A percentile compares a stretch with the other conserved stretches of the same genome.
Conservation (phyloP, 2,329 filamentous ascomycete genomes). For the Botrytis porri region DNA sequence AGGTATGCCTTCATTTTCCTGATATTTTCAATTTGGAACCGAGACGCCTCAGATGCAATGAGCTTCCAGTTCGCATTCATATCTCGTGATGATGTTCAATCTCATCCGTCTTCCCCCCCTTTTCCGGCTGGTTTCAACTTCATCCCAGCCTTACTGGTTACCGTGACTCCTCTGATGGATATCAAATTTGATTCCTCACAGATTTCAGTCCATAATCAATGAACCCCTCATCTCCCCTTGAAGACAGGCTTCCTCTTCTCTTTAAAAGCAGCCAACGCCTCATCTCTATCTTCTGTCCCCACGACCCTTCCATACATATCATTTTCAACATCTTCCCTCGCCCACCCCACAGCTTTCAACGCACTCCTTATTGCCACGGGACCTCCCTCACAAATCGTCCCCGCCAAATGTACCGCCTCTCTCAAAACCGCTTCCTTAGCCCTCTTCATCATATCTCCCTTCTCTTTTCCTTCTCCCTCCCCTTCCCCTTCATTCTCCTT, state of each 20-base stretch:
- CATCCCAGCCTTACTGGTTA: neutral
- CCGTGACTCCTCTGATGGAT: neutral
- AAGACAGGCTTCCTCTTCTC: conserved; percentile 73
- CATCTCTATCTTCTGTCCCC: conserved; percentile 78
- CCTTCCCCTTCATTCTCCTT: conserved; percentile 48
- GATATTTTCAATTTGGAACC: neutral
- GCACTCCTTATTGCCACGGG: conserved; percentile 79
- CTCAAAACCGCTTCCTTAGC: conserved; percentile 68
- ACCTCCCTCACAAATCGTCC: conserved; percentile 85
- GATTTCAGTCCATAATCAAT: neutral
- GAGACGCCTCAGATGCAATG: neutral
- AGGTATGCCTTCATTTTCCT: neutral
- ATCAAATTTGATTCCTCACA: neutral
- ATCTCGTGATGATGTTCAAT: neutral
- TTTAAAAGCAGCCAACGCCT: conserved; percentile 82
- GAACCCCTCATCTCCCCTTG: conserved; percentile 45
- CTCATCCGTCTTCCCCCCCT: neutral
- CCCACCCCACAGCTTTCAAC: conserved; percentile 71
- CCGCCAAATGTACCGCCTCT: conserved; percentile 74
- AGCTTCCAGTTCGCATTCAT: neutral
- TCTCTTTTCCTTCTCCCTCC: conserved; percentile 37
- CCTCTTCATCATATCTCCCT: conserved; percentile 48
- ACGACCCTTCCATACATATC: conserved; percentile 82
- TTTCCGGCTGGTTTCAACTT: neutral
- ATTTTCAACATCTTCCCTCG: conserved; percentile 78